phyloP scores from a whole-genome alignment of 495 filamentous ascomycete species.

The Penicillium silybi region DNA sequence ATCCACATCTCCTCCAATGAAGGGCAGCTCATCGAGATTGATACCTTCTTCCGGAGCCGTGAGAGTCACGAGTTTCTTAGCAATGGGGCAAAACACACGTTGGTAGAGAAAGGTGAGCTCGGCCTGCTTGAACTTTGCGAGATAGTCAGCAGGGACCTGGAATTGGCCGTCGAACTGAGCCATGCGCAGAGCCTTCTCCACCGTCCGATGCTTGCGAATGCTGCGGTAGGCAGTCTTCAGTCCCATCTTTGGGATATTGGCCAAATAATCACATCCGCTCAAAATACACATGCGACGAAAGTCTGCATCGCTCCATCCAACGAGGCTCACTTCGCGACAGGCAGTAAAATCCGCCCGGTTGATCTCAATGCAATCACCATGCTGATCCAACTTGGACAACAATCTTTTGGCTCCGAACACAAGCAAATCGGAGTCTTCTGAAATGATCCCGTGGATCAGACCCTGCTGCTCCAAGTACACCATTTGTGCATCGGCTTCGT shows the following conservation, averaged over 20 bases:
- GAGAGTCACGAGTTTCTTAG: constrained; percentile 65
- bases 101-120: constrained; percentile 92
- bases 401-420: constrained; percentile 91
- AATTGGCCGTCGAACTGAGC: constrained; percentile 84
- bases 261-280: constrained; percentile 96
- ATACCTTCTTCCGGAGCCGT: constrained; percentile 58
- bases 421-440: constrained; percentile 93
- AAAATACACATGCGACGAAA: constrained; percentile 96
- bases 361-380: constrained; percentile 90
- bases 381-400: constrained; percentile 89
- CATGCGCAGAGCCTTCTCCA: constrained; percentile 76
- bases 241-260: constrained; percentile 77
- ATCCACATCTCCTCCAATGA: constrained; percentile 71
- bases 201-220: constrained; percentile 81
- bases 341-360: constrained; percentile 81
- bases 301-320: constrained; percentile 86
- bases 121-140: constrained; percentile 73
- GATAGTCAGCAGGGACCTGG: constrained; percentile 72
- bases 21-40: constrained; percentile 63
- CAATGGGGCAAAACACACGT: constrained; percentile 82
- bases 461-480: constrained; percentile 88
- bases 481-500: constrained; percentile 95
- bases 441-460: constrained; percentile 79
- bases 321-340: constrained; percentile 80
- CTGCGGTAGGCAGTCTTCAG: constrained; percentile 89